Percentiles rank a stretch among this genome's conserved stretches.
These are phyloP conservation scores for Boletus speciosus DNA, from an alignment of 768 basidiomycete genomes.

Conservation along the genomic window DNA sequence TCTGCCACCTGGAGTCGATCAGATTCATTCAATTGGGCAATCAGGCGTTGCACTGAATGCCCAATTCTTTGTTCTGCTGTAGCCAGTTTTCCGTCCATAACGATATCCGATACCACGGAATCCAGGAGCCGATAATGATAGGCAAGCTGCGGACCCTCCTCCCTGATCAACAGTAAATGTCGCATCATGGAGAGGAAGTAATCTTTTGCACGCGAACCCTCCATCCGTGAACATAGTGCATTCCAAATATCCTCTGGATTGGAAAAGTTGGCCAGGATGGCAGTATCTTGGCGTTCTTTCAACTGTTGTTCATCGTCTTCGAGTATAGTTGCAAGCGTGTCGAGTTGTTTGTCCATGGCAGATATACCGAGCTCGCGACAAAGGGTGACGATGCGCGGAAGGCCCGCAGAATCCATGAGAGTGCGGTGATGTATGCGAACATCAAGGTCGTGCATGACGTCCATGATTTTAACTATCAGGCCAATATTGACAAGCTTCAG, in stretches of 20 bases:
- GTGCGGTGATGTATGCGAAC: conserved; percentile 81
- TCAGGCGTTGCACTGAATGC: conserved; percentile 82
- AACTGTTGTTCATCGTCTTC: conserved; percentile 74
- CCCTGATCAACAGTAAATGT: conserved; percentile 85
- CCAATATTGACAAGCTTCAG: conserved; percentile 52
- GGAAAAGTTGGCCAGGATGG: conserved; percentile 70
- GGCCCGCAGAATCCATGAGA: conserved; percentile 86
- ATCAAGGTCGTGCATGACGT: conserved; percentile 70
- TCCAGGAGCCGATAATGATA: conserved; percentile 93
- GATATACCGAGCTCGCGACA: conserved; percentile 64
- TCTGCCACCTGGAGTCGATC: conserved; percentile 78
- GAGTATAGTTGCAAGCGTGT: conserved; percentile 53
- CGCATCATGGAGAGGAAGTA: conserved; percentile 94
- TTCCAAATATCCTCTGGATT: conserved; percentile 86
- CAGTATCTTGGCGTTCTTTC: conserved; percentile 70
- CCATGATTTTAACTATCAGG: conserved; percentile 67
- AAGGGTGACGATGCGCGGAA: conserved; percentile 67
- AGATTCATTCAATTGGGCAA: conserved; percentile 86
- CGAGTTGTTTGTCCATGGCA: conserved; percentile 63
- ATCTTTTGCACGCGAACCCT: conserved; percentile 72
- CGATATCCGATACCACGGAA: conserved; percentile 83
- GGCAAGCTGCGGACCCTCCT: conserved; percentile 78
- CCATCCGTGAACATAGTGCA: conserved; percentile 72
- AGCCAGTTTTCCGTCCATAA: conserved; percentile 85
- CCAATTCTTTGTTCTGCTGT: conserved; percentile 85